Base-by-base conservation (phyloP, 2,329 filamentous ascomycete genomes). In the Zarea fungicola region DNA sequence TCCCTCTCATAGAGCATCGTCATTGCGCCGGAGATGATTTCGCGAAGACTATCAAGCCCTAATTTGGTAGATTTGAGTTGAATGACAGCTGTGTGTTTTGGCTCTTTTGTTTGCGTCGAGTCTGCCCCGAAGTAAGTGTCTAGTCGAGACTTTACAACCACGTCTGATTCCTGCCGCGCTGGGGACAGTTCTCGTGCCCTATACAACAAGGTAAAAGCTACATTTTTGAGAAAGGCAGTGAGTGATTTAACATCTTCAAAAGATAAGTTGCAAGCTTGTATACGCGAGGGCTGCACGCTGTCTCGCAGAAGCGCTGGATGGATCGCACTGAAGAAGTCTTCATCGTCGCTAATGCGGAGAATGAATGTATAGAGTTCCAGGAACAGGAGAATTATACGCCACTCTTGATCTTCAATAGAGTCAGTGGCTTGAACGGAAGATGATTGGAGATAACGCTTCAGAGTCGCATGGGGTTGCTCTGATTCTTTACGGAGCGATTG, bases 281-380 rank as follows among this genome's bases (percentile, higher is more conserved):
- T 74, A 46, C 72, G 74, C 44, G 73, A 77, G 48, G 59, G 71
- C 21, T 64, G 69, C 23, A 63, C 70, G 41, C 63, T 66, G 18
- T 58, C 62, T n/a, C 67, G 65, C 18, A 69, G 56, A 25, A 64
- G 50, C 47, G 60, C 56, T 22, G 73, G 70, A 32, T 65, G 69
- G 53, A 78, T 69, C 48, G 76, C 75, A 49, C 81, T 79, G 53
- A 95, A 86, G 62, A 99, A 99, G 58, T 99, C 93, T 56, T 97
- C 92, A 55, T 99, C 93, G 57, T 99, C 93, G 63, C 92, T 95
- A 28, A 97, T 81, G 57, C 93, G 87, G 11, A 97, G 73, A 3
- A 96, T 82, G 62, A 97, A 97, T 2, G 87, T 89, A 63, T 96
- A 99, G 0, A 99, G 77, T 59, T 99, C 93, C 6, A 99, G 76